Conservation (phyloP, 2,329 filamentous ascomycete genomes). For the Aureobasidium musti region DNA sequence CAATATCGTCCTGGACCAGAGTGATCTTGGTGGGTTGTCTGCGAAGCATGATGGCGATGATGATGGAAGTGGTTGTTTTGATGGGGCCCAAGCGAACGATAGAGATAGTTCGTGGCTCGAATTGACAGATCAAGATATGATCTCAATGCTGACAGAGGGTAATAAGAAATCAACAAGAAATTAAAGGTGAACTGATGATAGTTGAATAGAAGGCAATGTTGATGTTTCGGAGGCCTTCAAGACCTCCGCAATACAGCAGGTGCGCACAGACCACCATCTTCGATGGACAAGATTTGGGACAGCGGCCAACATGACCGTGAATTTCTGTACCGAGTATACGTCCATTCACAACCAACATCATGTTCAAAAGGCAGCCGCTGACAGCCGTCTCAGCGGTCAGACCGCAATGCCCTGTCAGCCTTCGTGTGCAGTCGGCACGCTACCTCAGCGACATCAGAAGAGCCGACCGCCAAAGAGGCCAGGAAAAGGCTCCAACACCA, state of each 20-base stretch:
- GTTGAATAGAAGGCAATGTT: background rate
- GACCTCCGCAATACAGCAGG: background rate
- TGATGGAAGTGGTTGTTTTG: background rate
- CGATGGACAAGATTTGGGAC: constrained; percentile 17
- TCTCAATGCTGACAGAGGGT: background rate
- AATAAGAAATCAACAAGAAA: too few species aligned
- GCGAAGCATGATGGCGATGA: constrained; percentile 38
- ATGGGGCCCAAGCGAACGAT: background rate
- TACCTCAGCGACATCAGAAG: constrained; percentile 17
- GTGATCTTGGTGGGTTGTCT: constrained; percentile 42
- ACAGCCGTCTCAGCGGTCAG: constrained; percentile 10
- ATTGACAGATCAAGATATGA: too few species aligned
- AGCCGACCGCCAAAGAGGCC: constrained; percentile 24
- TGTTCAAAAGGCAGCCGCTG: constrained; percentile 29
- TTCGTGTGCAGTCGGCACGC: constrained; percentile 11
- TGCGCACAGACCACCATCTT: background rate
- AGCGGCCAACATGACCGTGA: background rate
- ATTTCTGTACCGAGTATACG: background rate
- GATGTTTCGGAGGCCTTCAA: background rate
- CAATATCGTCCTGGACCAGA: constrained; percentile 41
- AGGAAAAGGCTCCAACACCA: constrained; percentile 29
- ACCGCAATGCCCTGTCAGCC: constrained; percentile 13
- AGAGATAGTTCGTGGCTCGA: too few species aligned
- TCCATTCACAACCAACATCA: background rate
- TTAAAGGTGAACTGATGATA: too few species aligned